Percentiles rank a stretch among this genome's conserved stretches.
Conservation (phyloP, 1,284 basidiomycete genomes). For the Tylopilus sp. region DNA sequence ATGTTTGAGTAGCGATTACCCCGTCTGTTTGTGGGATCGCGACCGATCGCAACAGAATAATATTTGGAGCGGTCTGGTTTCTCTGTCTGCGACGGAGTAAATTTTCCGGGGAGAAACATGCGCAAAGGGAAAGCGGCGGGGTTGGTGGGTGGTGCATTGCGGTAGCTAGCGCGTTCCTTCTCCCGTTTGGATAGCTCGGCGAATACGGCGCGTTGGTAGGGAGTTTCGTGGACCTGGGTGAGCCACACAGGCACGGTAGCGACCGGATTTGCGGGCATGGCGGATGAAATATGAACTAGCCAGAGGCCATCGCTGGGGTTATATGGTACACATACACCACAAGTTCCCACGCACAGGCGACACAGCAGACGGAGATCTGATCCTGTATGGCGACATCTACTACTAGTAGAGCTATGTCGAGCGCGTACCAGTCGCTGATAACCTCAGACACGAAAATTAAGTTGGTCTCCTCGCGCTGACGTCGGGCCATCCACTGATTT, state of each 20-base stretch:
- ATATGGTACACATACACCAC: not conserved
- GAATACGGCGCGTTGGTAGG: conserved; percentile 16
- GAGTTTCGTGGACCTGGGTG: conserved; percentile 7
- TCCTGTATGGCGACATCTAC: not conserved
- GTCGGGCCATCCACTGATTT: conserved; percentile 4
- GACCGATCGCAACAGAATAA: conserved; percentile 56
- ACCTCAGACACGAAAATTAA: conserved; percentile 47
- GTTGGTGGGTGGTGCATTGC: conserved; percentile 10
- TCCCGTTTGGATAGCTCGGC: conserved; percentile 23
- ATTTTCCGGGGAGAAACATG: conserved; percentile 24
- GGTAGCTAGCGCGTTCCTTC: conserved; percentile 22
- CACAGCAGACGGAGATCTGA: conserved; percentile 6
- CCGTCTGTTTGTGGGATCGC: conserved; percentile 40
- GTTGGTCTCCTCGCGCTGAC: conserved; percentile 31
- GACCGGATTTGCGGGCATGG: conserved; percentile 13
- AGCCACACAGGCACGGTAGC: conserved; percentile 21
- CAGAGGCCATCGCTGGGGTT: not conserved
- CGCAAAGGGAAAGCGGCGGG: conserved; percentile 1
- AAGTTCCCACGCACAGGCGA: conserved; percentile 20
- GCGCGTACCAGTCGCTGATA: conserved; percentile 19
- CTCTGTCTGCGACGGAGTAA: conserved; percentile 28
- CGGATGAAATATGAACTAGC: not conserved
- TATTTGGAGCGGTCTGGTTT: conserved; percentile 34
- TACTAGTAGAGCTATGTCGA: conserved; percentile 13
- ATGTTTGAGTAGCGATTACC: conserved; percentile 74